Percentiles rank a stretch among this genome's conserved stretches.
These are phyloP conservation scores for Lachancea quebecensis DNA, from an alignment of 805 yeast species.

Conservation along the genomic window DNA sequence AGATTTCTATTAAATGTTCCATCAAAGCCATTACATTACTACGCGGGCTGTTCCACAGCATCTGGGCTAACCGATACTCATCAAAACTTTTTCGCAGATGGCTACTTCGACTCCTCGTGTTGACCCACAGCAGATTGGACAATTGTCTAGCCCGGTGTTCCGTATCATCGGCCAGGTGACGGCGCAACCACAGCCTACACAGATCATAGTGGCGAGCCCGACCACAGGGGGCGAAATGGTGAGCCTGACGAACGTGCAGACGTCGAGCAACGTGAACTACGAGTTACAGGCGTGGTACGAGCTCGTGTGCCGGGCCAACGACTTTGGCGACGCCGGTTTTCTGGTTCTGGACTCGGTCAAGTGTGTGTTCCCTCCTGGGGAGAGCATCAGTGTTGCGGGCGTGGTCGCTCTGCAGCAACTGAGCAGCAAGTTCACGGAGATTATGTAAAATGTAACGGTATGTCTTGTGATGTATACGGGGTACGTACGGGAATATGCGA, in stretches of 20 bases:
- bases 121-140: slow-evolving; percentile 26
- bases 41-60: too few relatives aligned
- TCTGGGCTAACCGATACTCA: too few relatives aligned
- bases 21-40: too few relatives aligned
- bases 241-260: slow-evolving; percentile 23
- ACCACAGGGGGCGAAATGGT: slow-evolving; percentile 25
- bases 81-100: slow-evolving; percentile 10
- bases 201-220: slow-evolving; percentile 24
- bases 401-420: slow-evolving; percentile 29
- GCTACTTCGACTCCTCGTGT: slow-evolving; percentile 31
- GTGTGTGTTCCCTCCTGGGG: slow-evolving; percentile 24
- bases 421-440: slow-evolving; percentile 26
- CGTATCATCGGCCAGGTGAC: slow-evolving; percentile 30
- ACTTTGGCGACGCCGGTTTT: slow-evolving; percentile 30
- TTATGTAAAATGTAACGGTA: slow-evolving; percentile 4
- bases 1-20: too few relatives aligned
- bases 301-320: slow-evolving; percentile 29
- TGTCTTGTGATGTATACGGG: slow-evolving; percentile 11
- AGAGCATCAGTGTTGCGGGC: slow-evolving; percentile 27
- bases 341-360: slow-evolving; percentile 29
- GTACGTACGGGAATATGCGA: background rate
- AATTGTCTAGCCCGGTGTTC: slow-evolving; percentile 23
- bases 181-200: slow-evolving; percentile 25
- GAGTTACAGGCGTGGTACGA: slow-evolving; percentile 31
- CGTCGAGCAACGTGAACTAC: slow-evolving; percentile 20